Evolutionary conservation across 2,329 filamentous ascomycete species (phyloP), one percentile per base, ranked within the genome.

Genomic region (Annulohypoxylon truncatum): DNA sequence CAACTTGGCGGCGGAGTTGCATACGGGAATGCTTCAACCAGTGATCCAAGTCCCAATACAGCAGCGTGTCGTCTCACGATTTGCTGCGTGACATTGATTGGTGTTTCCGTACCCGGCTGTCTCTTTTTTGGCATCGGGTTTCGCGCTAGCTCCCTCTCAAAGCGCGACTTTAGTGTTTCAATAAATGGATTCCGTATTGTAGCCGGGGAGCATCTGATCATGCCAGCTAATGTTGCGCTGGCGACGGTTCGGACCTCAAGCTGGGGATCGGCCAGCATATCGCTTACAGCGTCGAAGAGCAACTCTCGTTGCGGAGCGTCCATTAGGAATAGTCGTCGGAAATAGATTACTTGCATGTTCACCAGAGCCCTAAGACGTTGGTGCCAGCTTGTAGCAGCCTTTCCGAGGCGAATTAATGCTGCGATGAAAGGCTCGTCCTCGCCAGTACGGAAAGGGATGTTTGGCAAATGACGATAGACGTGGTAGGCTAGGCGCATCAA

Each of bases 291-390:
- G 46, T 91, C 90, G 76, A 98, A 97, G 13, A 99, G 87, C 31
- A 88, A 86, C 72, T 93, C 87, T 57, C 96, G 92, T 77, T 97
- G 91, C 6, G 86, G 81, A 5, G 87, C 83, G 29, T 89, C 87
- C 71, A 96, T 92, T 26, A 98, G 83, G 84, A 99, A 99, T 35
- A 99, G 87, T 24, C 95, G 92, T 53, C 96, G 91, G 88, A 98
- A 99, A 83, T 97, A 99, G 73, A 99, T 91, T 70, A 98, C 95
- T 76, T 99, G 96, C 84, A 99, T 97, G 80, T 98, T 98, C 81
- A 99, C 94, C 72, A 99, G 88, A 44, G 97, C 93, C 24, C 96
- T 89, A 38, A 99, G 85, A 48, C 96, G 92, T 81, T 99, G 96
- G 79, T 99, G 96, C 96, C 96, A 99, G 60, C 92, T 96, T 2